Conservation (phyloP, 371 early-diverging fungal genomes). For the Rhizopus arrhizus region DNA sequence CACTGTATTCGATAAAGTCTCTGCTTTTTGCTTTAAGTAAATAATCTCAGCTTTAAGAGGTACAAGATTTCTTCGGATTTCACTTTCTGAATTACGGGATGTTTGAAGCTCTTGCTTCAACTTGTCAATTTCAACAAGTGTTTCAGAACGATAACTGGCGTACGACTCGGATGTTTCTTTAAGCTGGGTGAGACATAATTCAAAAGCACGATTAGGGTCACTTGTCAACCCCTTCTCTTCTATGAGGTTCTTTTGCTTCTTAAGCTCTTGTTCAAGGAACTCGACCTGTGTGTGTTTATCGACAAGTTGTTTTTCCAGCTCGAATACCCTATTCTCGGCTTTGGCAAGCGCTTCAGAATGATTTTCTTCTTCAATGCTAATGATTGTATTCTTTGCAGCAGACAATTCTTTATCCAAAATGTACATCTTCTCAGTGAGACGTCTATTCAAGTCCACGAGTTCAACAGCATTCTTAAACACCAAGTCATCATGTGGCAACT, state of each 20-base stretch:
- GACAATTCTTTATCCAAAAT: neutral
- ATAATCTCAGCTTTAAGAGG: neutral
- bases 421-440: neutral
- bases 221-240: neutral
- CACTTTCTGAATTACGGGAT: slow-evolving; percentile 8
- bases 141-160: slow-evolving; percentile 5
- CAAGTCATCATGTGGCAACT: slow-evolving; percentile 10
- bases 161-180: neutral
- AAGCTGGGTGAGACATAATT: neutral
- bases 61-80: neutral
- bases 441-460: slow-evolving; percentile 13
- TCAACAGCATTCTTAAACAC: slow-evolving; percentile 13
- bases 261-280: neutral
- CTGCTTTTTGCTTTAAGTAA: neutral
- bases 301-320: neutral
- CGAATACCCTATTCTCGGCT: neutral
- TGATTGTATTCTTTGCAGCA: neutral
- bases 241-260: neutral
- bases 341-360: neutral
- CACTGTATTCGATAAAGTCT: neutral
- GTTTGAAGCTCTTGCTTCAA: slow-evolving; percentile 7
- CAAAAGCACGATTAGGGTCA: neutral
- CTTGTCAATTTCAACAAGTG: neutral
- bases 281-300: neutral
- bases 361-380: neutral